Evolutionary conservation across 257 asterid genomes (phyloP).

Genomic region (Osmanthus fragrans): DNA sequence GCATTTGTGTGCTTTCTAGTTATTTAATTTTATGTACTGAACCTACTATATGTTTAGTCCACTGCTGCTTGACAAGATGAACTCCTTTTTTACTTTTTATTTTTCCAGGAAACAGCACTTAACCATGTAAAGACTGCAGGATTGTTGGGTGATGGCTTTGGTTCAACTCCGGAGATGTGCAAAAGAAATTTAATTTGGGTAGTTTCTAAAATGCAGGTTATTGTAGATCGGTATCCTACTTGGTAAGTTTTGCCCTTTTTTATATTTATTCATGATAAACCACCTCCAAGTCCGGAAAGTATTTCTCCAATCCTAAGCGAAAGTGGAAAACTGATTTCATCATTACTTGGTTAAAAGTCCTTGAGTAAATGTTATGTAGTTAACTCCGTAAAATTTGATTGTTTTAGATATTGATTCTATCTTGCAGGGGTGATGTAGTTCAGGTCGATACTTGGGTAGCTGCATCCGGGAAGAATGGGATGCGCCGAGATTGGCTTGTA

Average conservation of each 20-base stretch:
- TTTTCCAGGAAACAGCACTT: constrained; percentile 88
- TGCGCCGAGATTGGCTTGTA: constrained; percentile 97
- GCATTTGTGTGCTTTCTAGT: neutral
- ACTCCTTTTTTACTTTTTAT: constrained; percentile 22
- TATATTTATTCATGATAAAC: neutral
- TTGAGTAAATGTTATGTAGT: constrained; percentile 2
- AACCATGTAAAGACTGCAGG: constrained; percentile 90
- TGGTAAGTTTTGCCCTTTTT: constrained; percentile 55
- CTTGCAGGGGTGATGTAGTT: constrained; percentile 89
- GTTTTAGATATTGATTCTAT: constrained; percentile 24
- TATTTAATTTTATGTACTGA: neutral
- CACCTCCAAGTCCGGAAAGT: neutral
- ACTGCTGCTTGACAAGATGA: constrained; percentile 21
- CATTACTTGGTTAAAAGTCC: constrained; percentile 9
- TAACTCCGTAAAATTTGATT: neutral
- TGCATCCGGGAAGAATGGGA: constrained; percentile 95
- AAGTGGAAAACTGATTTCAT: neutral
- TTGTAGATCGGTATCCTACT: constrained; percentile 88
- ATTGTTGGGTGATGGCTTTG: constrained; percentile 90
- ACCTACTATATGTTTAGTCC: neutral
- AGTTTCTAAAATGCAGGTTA: constrained; percentile 90
- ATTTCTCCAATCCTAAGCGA: neutral
- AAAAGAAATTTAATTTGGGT: constrained; percentile 93
- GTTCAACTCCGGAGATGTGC: constrained; percentile 96
- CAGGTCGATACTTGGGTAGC: constrained; percentile 98